Evolutionary conservation across 2,329 filamentous ascomycete species (phyloP).

Genomic region (Colletotrichum godetiae): DNA sequence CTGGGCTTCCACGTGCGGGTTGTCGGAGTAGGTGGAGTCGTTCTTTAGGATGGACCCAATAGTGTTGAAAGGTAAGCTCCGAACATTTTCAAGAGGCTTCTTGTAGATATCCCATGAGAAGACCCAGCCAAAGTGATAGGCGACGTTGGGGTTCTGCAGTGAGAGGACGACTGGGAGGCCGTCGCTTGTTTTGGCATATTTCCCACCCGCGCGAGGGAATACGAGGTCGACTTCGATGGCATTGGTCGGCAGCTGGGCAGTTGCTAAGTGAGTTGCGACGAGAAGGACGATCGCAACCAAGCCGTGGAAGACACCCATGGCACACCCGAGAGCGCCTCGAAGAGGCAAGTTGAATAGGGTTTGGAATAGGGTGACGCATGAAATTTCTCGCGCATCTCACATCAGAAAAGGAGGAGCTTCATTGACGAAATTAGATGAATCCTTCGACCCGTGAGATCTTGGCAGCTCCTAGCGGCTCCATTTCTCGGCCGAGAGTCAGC

Average conservation of each 20-base stretch:
- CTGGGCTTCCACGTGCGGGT: not conserved
- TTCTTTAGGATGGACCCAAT: conserved; percentile 9
- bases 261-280: not conserved
- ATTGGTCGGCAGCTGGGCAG: not conserved
- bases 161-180: conserved; percentile 11
- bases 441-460: not conserved
- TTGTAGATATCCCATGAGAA: conserved; percentile 15
- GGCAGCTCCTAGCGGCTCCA: not conserved
- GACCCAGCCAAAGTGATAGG: conserved; percentile 11
- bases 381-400: not conserved
- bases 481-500: not conserved
- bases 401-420: not conserved
- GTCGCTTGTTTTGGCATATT: not conserved
- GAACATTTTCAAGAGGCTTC: not conserved
- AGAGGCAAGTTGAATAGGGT: not conserved
- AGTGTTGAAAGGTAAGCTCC: not conserved
- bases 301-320: not conserved
- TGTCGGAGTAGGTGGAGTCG: not conserved
- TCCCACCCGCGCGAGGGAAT: conserved; percentile 9
- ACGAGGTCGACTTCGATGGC: conserved; percentile 9
- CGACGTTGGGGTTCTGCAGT: conserved; percentile 12
- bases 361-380: not conserved
- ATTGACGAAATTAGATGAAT: not conserved
- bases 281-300: not conserved
- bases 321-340: not conserved